Percentiles rank a stretch among this genome's conserved stretches.
phyloP scores from a whole-genome alignment of 768 basidiomycete species.

The Russula griseocarnosa region DNA sequence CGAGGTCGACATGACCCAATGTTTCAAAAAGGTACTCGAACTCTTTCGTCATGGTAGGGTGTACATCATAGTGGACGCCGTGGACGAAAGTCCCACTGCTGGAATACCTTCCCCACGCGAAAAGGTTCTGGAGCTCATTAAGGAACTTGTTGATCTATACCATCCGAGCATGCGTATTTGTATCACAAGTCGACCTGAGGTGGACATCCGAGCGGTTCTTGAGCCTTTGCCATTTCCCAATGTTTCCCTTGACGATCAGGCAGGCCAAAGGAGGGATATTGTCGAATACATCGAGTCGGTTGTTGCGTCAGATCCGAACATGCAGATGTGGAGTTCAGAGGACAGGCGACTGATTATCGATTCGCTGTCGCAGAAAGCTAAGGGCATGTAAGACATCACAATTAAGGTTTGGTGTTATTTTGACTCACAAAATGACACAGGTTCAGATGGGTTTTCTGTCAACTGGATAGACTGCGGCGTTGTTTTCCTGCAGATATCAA shows the following conservation, averaged over 20 bases:
- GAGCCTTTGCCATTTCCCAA: neutral
- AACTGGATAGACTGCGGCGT: neutral
- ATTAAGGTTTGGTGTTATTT: neutral
- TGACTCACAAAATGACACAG: neutral
- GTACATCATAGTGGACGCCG: neutral
- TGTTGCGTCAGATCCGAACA: neutral
- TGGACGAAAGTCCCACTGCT: slow-evolving; percentile 4
- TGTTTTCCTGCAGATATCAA: neutral
- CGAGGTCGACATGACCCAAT: neutral
- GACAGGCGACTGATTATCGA: neutral
- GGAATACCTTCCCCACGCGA: neutral
- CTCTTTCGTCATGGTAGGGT: neutral
- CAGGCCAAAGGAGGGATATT: neutral
- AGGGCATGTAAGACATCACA: neutral
- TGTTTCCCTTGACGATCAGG: neutral
- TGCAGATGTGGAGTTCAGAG: neutral
- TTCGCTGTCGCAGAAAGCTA: neutral
- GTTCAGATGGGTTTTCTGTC: neutral
- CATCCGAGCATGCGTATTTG: too few species aligned
- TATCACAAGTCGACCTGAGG: too few species aligned
- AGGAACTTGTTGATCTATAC: too few species aligned
- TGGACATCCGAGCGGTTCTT: neutral
- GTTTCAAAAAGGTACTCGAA: neutral
- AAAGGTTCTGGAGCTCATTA: too few species aligned
- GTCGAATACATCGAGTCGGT: too few species aligned